Conservation (phyloP, 495 filamentous ascomycete genomes). For the Parathielavia hyrcaniae region DNA sequence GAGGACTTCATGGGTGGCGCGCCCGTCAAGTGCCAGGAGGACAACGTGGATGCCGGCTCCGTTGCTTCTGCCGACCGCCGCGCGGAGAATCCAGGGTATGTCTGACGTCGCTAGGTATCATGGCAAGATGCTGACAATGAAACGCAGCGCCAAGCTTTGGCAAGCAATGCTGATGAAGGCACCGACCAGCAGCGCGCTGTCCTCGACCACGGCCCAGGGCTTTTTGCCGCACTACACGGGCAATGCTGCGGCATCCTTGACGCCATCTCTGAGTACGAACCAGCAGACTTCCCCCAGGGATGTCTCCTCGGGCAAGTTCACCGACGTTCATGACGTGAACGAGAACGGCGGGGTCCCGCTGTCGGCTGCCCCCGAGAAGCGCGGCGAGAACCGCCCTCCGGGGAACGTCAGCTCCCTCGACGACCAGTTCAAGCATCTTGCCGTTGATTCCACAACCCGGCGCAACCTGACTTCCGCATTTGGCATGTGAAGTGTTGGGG, state of each 20-base stretch:
- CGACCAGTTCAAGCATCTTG: conserved; percentile 29
- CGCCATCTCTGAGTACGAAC: conserved; percentile 34
- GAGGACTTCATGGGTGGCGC: conserved; percentile 13
- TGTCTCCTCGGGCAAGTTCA: conserved; percentile 24
- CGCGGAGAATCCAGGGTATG: conserved; percentile 25
- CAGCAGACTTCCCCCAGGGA: conserved; percentile 18
- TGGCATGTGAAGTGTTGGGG: conserved; percentile 11
- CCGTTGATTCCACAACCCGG: conserved; percentile 17
- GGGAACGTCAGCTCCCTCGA: conserved; percentile 23
- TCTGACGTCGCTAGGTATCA: neutral
- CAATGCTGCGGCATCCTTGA: conserved; percentile 40
- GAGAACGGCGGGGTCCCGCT: conserved; percentile 23
- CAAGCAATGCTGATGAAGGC: conserved; percentile 41
- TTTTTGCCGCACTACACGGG: conserved; percentile 43
- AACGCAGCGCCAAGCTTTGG: conserved; percentile 34
- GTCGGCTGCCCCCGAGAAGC: conserved; percentile 28
- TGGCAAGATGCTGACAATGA: conserved; percentile 5
- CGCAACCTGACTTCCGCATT: conserved; percentile 14
- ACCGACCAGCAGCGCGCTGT: conserved; percentile 39
- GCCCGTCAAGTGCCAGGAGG: conserved; percentile 17
- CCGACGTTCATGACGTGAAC: conserved; percentile 24
- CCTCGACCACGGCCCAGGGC: conserved; percentile 44
- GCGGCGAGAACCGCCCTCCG: conserved; percentile 41
- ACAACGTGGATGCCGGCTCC: conserved; percentile 16
- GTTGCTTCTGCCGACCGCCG: conserved; percentile 23